Percentiles rank a stretch among this genome's conserved stretches.
These are phyloP conservation scores for Metschnikowia dekortorum DNA, from an alignment of 805 yeast species.

Conservation along the genomic window DNA sequence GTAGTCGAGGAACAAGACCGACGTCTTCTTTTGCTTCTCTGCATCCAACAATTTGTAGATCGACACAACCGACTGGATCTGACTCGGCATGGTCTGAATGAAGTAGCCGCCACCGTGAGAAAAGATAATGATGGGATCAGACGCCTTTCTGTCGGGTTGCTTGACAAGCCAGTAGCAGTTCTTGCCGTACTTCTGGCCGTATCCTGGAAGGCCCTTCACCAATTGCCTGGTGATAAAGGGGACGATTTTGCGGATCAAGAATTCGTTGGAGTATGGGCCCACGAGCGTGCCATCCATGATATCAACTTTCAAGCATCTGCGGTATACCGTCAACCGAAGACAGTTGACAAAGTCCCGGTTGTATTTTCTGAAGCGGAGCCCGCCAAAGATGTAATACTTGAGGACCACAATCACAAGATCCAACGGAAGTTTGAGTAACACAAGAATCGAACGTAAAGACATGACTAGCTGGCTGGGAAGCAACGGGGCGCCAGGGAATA, in stretches of 20 bases:
- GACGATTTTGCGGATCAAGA: slow-evolving; percentile 10
- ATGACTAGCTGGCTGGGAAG: neutral
- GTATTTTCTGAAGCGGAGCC: slow-evolving; percentile 13
- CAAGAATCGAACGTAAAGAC: slow-evolving; percentile 8
- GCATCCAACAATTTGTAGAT: slow-evolving; percentile 27
- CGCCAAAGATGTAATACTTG: slow-evolving; percentile 16
- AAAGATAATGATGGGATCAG: slow-evolving; percentile 31
- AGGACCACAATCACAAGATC: slow-evolving; percentile 12
- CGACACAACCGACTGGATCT: slow-evolving; percentile 26
- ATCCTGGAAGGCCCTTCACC: slow-evolving; percentile 20
- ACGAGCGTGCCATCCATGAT: slow-evolving; percentile 12
- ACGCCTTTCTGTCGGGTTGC: slow-evolving; percentile 20
- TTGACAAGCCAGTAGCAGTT: slow-evolving; percentile 33
- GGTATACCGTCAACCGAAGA: slow-evolving; percentile 12
- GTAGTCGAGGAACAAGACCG: slow-evolving; percentile 30
- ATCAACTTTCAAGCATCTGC: slow-evolving; percentile 12
- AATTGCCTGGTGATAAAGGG: slow-evolving; percentile 8
- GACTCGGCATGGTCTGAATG: slow-evolving; percentile 27
- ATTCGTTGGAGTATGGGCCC: slow-evolving; percentile 13
- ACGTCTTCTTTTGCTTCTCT: slow-evolving; percentile 15
- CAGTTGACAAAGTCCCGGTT: slow-evolving; percentile 10
- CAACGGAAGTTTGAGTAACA: slow-evolving; percentile 11
- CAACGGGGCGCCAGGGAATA: neutral
- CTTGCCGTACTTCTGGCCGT: slow-evolving; percentile 28
- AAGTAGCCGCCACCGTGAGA: slow-evolving; percentile 41